A percentile compares a stretch with the other conserved stretches of the same genome.
These are phyloP conservation scores for Trypanosoma rangeli DNA, from an alignment of 208 protist genomes.

Conservation along the genomic window DNA sequence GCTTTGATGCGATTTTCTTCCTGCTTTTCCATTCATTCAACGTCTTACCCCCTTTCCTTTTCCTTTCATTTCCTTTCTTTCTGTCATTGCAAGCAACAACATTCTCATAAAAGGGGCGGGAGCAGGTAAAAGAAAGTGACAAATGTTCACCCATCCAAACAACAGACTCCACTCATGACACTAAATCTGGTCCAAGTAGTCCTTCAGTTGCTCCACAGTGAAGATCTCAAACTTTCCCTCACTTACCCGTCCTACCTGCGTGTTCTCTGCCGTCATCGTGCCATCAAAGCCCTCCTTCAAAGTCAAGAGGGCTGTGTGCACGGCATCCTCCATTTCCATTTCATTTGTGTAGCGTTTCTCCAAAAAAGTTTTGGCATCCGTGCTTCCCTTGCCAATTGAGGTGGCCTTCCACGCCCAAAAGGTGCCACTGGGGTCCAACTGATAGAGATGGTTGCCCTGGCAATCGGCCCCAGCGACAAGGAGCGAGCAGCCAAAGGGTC, in stretches of 20 bases:
- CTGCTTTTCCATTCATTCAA: background rate
- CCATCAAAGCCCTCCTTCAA: constrained; percentile 97
- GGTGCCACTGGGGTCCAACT: constrained; percentile 98
- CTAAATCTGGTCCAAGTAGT: constrained; percentile 90
- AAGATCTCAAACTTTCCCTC: constrained; percentile 77
- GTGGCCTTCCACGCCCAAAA: constrained; percentile 99
- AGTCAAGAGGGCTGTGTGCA: constrained; percentile 99
- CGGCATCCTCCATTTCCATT: constrained; percentile 99
- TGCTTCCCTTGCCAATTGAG: constrained; percentile 98
- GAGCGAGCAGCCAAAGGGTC: constrained; percentile 99
- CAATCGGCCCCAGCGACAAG: constrained; percentile 97
- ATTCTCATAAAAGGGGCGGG: background rate
- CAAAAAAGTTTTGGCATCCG: constrained; percentile 98
- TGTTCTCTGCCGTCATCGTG: constrained; percentile 98
- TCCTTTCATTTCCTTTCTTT: background rate
- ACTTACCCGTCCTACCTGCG: constrained; percentile 98
- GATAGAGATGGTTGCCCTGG: constrained; percentile 97
- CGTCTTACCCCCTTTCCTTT: background rate
- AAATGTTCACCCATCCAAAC: background rate
- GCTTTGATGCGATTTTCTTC: background rate
- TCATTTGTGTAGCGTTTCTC: constrained; percentile 99
- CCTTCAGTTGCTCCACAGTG: constrained; percentile 75
- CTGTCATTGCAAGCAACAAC: background rate
- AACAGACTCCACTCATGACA: background rate
- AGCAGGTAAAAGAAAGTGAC: background rate